Percentiles rank a stretch among this genome's conserved stretches.
Evolutionary conservation across 2,329 filamentous ascomycete genomes (phyloP).

Genomic region (Cladophialophora carrionii): DNA sequence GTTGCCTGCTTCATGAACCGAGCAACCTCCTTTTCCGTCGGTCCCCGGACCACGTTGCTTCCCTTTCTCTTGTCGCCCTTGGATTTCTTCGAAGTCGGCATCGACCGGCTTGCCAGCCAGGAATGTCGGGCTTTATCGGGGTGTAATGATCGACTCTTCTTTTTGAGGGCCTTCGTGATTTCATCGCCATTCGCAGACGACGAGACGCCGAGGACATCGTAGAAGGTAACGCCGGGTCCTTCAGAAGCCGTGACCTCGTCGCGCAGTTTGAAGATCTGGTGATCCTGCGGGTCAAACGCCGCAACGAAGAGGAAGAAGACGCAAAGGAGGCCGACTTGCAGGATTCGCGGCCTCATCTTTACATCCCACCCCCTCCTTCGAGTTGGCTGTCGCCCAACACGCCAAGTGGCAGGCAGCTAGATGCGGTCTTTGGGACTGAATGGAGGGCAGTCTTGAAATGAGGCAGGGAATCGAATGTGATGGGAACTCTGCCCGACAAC

Average conservation of each 20-base stretch:
- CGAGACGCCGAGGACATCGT: slow-evolving; percentile 82
- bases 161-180: slow-evolving; percentile 91
- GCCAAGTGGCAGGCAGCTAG: slow-evolving; percentile 1
- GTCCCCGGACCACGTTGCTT: slow-evolving; percentile 69
- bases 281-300: slow-evolving; percentile 74
- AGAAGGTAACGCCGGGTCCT: slow-evolving; percentile 82
- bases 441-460: slow-evolving; percentile 8
- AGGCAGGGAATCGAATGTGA: slow-evolving; percentile 20
- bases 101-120: slow-evolving; percentile 70
- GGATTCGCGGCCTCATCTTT: slow-evolving; percentile 70
- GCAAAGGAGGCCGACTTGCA: slow-evolving; percentile 69
- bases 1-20: slow-evolving; percentile 78
- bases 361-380: slow-evolving; percentile 7
- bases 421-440: not conserved
- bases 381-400: slow-evolving; percentile 7
- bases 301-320: slow-evolving; percentile 67
- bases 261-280: slow-evolving; percentile 94
- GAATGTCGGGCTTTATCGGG: slow-evolving; percentile 93
- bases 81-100: slow-evolving; percentile 56
- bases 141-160: slow-evolving; percentile 79
- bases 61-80: slow-evolving; percentile 62
- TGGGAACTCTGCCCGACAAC: slow-evolving; percentile 29
- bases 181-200: slow-evolving; percentile 78
- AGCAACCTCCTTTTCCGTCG: slow-evolving; percentile 73
- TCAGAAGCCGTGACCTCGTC: slow-evolving; percentile 80